Evolutionary conservation across 768 basidiomycete genomes (phyloP).

Genomic region (Phanerochaete sordida): DNA sequence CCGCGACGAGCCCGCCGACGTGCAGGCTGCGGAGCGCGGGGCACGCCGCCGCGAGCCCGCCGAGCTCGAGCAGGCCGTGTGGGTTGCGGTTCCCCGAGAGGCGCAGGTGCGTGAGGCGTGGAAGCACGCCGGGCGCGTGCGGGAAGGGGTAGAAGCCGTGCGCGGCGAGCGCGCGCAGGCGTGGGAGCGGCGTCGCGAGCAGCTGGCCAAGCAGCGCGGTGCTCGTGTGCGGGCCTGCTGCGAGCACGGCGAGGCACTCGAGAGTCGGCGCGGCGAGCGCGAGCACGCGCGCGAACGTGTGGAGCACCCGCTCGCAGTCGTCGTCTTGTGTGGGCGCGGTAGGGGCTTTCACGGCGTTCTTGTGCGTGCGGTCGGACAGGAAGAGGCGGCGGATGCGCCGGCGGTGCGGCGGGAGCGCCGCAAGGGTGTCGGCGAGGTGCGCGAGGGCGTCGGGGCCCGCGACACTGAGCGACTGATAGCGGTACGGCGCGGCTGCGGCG

Average conservation of each 20-base stretch:
- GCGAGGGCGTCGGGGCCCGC: constrained; percentile 22
- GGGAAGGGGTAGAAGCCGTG: constrained; percentile 52
- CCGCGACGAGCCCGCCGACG: constrained; percentile 41
- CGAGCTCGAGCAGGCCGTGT: constrained; percentile 39
- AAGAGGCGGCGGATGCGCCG: constrained; percentile 43
- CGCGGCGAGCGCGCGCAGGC: constrained; percentile 37
- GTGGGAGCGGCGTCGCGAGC: constrained; percentile 40
- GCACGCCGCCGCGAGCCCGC: constrained; percentile 35
- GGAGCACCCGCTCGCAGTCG: too few relatives aligned
- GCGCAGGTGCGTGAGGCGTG: constrained; percentile 38
- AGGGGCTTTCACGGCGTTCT: constrained; percentile 10
- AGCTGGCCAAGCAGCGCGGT: constrained; percentile 38
- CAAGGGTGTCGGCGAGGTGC: constrained; percentile 25
- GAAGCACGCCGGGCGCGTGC: constrained; percentile 27
- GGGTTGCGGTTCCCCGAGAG: constrained; percentile 50
- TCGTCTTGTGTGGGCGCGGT: too few relatives aligned
- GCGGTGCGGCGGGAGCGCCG: constrained; percentile 31
- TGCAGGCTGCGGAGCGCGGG: constrained; percentile 36
- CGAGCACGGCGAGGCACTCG: constrained; percentile 37
- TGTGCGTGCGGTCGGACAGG: constrained; percentile 33
- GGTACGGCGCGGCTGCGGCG: constrained; percentile 22
- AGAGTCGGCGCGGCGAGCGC: constrained; percentile 38
- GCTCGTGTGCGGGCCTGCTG: constrained; percentile 30
- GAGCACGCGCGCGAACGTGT: constrained; percentile 32
- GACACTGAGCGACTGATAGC: constrained; percentile 26